Evolutionary conservation across 148 eudicot genomes (phyloP).

Genomic region (Chenopodium album): DNA sequence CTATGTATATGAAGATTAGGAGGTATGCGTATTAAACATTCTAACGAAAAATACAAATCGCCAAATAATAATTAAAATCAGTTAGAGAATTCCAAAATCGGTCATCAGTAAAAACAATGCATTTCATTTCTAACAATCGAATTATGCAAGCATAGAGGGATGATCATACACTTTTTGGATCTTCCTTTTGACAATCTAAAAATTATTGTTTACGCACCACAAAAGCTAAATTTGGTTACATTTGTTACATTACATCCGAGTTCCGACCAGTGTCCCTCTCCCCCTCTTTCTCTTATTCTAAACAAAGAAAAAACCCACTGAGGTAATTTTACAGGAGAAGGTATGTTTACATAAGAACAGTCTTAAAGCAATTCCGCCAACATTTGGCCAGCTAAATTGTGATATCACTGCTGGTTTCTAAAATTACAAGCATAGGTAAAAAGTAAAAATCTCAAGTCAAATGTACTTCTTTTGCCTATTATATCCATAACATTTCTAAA

Average conservation of each 20-base stretch:
- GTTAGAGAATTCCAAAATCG: background rate
- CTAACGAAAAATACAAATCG: background rate
- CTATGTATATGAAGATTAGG: background rate
- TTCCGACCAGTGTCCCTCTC: background rate
- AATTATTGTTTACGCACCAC: background rate
- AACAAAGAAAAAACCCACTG: background rate
- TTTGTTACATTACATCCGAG: background rate
- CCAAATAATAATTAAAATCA: background rate
- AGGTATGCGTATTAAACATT: background rate
- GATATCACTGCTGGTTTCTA: too few relatives aligned
- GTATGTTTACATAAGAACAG: background rate
- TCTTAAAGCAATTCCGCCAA: background rate
- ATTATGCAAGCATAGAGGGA: background rate
- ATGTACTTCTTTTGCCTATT: background rate
- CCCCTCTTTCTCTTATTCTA: background rate
- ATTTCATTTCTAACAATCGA: background rate
- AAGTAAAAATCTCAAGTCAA: background rate
- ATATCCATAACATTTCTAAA: background rate
- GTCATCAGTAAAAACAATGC: background rate
- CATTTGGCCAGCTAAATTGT: background rate
- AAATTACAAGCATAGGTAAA: background rate
- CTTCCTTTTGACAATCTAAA: background rate
- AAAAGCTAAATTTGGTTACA: background rate
- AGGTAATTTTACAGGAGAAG: background rate
- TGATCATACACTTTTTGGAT: background rate